A percentile compares a stretch with the other conserved stretches of the same genome.
Evolutionary conservation across 148 eudicot species (phyloP).

Genomic region (Cornus controversa): DNA sequence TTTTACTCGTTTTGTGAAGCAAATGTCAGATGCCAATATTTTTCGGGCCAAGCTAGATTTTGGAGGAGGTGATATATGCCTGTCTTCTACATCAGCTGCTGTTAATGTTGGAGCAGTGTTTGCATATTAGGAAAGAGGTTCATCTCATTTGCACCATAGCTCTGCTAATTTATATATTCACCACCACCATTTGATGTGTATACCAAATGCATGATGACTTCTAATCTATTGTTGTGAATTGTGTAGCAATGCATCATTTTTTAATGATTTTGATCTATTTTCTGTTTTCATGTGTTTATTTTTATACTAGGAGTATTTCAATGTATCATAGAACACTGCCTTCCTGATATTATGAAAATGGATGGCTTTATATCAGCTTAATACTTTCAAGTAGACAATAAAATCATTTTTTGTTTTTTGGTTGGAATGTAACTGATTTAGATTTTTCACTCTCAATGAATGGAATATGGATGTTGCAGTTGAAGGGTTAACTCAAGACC

Average conservation of each 20-base stretch:
- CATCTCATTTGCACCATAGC: background rate
- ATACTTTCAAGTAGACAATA: background rate
- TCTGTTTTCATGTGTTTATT: too few species aligned
- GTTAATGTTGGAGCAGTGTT: slow-evolving; percentile 24
- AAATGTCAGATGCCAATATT: slow-evolving; percentile 38
- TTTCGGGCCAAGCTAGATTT: slow-evolving; percentile 34
- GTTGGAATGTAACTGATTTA: too few species aligned
- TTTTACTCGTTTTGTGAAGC: slow-evolving; percentile 45
- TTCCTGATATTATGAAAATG: slow-evolving; percentile 8
- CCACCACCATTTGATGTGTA: background rate
- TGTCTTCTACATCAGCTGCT: slow-evolving; percentile 22
- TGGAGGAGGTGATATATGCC: slow-evolving; percentile 25
- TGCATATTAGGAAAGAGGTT: slow-evolving; percentile 24
- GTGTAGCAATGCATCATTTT: background rate
- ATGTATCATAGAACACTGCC: slow-evolving; percentile 2
- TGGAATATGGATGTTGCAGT: too few species aligned
- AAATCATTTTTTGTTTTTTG: too few species aligned
- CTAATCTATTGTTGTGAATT: slow-evolving; percentile 19
- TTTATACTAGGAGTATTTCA: background rate
- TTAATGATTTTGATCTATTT: background rate
- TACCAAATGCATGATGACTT: background rate
- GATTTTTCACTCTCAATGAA: too few species aligned
- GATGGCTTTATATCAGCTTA: slow-evolving; percentile 13
- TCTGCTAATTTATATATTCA: background rate
- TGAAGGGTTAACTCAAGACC: too few species aligned